Base-by-base conservation (phyloP, 352 stramenopile species). In the Pythium brassicae region DNA sequence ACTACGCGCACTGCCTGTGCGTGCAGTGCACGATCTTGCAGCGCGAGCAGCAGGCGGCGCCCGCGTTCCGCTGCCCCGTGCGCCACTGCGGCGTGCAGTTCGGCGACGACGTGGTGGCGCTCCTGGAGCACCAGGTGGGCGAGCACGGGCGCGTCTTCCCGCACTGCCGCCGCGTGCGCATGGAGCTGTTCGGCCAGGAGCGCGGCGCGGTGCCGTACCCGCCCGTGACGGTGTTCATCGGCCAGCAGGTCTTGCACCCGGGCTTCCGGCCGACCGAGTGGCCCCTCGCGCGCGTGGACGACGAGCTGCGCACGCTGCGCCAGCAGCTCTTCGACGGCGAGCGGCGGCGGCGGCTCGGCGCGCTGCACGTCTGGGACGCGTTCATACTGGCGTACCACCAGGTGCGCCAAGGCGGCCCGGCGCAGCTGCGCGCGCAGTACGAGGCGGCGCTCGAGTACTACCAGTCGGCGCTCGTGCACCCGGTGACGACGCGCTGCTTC, bases 41-140 rank as follows among this genome's bases (percentile, higher is more conserved):
- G 11, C 34, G 23, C 6, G 48, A 53, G 25, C 25, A 37, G 22
- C 27, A 45, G 19, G 42, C 56, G 12, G 14, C 14, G 17, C 22
- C 40, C 15, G 40, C 44, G 29, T 69, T 59, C 35, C 42, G 32
- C 19, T 69, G 62, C 26, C 34, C 54, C 14, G 39, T 48, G 20
- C 10, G 34, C 14, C 54, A 43, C 11, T 85, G 76, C 44, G 35
- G 40, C 43, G 53, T 63, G 22, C 27, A 43, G 15, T 88, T 83
- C 27, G 27, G 61, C 7, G 67, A 77, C 15, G 64, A 77, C 15
- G 64, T 81, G 26, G 62, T 68, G 6, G 63, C 63, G 14, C 62
- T 87, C 50, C 63, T 80, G 43, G 75, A 88, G 54, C 81, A 91
- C 61, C 81, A 91, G 49, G 42, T 83, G 39, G 57, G 68, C 6